These are phyloP conservation scores for Rhinocladiella similis DNA, from an alignment of 2,329 filamentous ascomycete species.

Conservation along the genomic window DNA sequence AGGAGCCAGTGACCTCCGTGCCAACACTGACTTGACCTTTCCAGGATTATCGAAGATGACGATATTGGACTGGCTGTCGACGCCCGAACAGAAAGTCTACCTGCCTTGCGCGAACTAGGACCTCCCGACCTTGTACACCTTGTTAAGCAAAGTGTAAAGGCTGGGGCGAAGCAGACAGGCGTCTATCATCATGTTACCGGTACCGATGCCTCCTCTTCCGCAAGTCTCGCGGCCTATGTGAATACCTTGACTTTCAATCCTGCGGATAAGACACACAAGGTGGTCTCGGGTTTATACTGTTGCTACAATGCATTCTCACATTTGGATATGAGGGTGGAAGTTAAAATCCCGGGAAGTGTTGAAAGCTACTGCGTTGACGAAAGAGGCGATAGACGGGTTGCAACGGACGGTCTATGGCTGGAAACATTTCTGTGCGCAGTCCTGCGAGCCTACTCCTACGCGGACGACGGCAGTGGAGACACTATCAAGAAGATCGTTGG, in stretches of 20 bases:
- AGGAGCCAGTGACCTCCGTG: not conserved
- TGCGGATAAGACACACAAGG: conserved; percentile 80
- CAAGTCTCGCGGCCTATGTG: conserved; percentile 95
- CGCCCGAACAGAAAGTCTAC: conserved; percentile 84
- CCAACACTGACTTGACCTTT: conserved; percentile 12
- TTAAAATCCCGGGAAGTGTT: conserved; percentile 93
- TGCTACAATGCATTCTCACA: conserved; percentile 99
- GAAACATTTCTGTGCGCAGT: conserved; percentile 97
- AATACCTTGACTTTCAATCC: conserved; percentile 94
- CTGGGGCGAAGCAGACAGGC: conserved; percentile 62
- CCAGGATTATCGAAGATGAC: conserved; percentile 88
- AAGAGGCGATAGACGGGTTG: conserved; percentile 88
- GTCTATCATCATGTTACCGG: conserved; percentile 98
- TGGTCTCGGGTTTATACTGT: conserved; percentile 91
- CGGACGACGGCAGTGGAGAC: conserved; percentile 91
- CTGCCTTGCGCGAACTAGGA: conserved; percentile 84
- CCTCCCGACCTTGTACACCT: conserved; percentile 95
- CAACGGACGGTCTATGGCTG: conserved; percentile 91
- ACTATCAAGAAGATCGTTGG: conserved; percentile 96
- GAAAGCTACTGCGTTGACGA: conserved; percentile 98
- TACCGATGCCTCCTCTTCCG: conserved; percentile 94
- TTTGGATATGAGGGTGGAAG: conserved; percentile 96
- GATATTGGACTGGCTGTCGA: conserved; percentile 83
- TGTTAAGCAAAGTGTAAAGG: conserved; percentile 68
- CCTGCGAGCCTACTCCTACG: conserved; percentile 90